A percentile compares a stretch with the other conserved stretches of the same genome.
These are phyloP conservation scores for Lavandula angustifolia DNA, from an alignment of 257 asterid genomes.

Conservation along the genomic window DNA sequence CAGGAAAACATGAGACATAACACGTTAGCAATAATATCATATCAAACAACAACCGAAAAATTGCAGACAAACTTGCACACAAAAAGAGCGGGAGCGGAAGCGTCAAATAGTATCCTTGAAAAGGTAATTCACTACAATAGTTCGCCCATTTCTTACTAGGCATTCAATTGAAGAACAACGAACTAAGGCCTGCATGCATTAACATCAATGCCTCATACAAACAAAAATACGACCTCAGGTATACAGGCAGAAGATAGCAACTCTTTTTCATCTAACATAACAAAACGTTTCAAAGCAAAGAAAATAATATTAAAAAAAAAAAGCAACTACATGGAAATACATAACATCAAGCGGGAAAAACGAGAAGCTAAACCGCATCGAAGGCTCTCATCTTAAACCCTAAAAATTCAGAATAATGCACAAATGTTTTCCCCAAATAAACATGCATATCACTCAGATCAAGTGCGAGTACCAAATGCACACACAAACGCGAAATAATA, in stretches of 20 bases:
- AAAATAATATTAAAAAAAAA: not conserved
- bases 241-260: not conserved
- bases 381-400: conserved; percentile 38
- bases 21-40: not conserved
- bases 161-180: not conserved
- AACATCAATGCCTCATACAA: conserved; percentile 11
- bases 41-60: not conserved
- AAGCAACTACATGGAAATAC: conserved; percentile 15
- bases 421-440: conserved; percentile 13
- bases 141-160: not conserved
- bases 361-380: conserved; percentile 1
- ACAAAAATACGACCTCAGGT: not conserved
- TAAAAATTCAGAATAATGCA: conserved; percentile 14
- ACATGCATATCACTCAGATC: conserved; percentile 34
- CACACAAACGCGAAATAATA: not conserved
- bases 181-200: conserved; percentile 33
- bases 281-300: not conserved
- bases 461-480: conserved; percentile 17
- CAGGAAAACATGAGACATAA: not conserved
- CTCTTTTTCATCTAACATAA: not conserved
- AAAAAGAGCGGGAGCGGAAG: not conserved
- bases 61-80: not conserved
- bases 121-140: not conserved
- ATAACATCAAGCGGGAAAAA: conserved; percentile 14
- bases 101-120: not conserved